Percentiles rank a stretch among this genome's conserved stretches.
phyloP scores from a whole-genome alignment of 2,329 filamentous ascomycete genomes.

The Colletotrichum sp. region DNA sequence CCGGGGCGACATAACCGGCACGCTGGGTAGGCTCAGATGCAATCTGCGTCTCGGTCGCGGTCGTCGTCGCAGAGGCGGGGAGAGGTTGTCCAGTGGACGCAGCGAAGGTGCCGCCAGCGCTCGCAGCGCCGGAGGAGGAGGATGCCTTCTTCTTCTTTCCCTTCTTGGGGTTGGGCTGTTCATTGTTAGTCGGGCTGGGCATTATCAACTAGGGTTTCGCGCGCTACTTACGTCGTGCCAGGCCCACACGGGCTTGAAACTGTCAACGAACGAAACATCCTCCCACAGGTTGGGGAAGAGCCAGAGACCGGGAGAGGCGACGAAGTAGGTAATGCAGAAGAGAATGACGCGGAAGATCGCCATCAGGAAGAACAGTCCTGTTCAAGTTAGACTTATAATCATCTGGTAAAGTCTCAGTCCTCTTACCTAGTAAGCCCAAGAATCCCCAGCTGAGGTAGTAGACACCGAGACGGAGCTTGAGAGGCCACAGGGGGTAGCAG shows the following conservation, averaged over 20 bases:
- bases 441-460: conserved; percentile 98
- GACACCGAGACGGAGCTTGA: conserved; percentile 87
- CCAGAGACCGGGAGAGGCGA: conserved; percentile 88
- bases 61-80: conserved; percentile 60
- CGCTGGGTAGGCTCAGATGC: conserved; percentile 47
- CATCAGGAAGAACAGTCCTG: conserved; percentile 97
- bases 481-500: conserved; percentile 95
- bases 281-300: conserved; percentile 98
- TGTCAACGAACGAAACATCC: conserved; percentile 97
- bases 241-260: conserved; percentile 94
- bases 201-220: neutral
- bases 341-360: conserved; percentile 95
- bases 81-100: conserved; percentile 57
- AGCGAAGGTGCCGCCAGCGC: conserved; percentile 50
- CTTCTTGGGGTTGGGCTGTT: conserved; percentile 55
- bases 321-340: conserved; percentile 91
- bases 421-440: conserved; percentile 77
- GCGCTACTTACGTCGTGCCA: conserved; percentile 85
- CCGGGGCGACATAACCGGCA: conserved; percentile 53
- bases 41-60: conserved; percentile 60
- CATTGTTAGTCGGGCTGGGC: neutral
- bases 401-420: neutral
- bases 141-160: conserved; percentile 56
- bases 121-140: conserved; percentile 30
- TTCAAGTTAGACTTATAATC: conserved; percentile 27